Evolutionary conservation across 768 basidiomycete species (phyloP), one percentile per base, ranked within the genome.

Genomic region (Mycena indigotica): DNA sequence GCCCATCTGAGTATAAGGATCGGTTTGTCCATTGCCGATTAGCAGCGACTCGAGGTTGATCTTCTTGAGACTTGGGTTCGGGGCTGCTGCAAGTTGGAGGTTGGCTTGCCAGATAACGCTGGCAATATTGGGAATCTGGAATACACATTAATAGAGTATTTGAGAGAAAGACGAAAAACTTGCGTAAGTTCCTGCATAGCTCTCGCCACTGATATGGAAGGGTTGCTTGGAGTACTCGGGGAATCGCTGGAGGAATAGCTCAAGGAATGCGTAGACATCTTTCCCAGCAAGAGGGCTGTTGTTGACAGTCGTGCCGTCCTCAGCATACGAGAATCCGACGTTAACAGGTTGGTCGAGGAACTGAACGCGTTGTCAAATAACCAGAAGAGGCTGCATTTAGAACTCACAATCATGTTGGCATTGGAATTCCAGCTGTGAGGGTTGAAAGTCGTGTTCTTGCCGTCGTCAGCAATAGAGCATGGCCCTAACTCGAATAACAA

Each of bases 401-500:
- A 16, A 50, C 61, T 19, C 29, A 62, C 61, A 55, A 89, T 86
- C 62, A 89, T 77, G 67, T 92, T 92, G 48, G 89, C 86, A 61
- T 87, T 74, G 38, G 77, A 79, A 65, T 87, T 99, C 96, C 96
- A 99, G 63, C 88, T 88, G 78, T 91, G 69, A 5, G 84, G 81
- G 73, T 99, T 98, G 68, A 68, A 66, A 1, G 84, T 86, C 16
- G 85, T 86, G 73, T 86, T 88, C 57, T 75, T 74, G 29, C 93
- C 93, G 1, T 85, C 77, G 40, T 92, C 74, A 17, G 81, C 74
- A 59, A 98, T 79, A 28, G 73, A 74, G 73, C 96, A 98, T 0
- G 96, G 95, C 0, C 96, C 96, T 21, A 96, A 85, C 68, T 98
- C 95, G 64, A 96, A 93, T 16, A 98, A 77, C 23, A 97, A 82